Evolutionary conservation across 2,329 filamentous ascomycete species (phyloP).

Genomic region (Endothia cerciana): DNA sequence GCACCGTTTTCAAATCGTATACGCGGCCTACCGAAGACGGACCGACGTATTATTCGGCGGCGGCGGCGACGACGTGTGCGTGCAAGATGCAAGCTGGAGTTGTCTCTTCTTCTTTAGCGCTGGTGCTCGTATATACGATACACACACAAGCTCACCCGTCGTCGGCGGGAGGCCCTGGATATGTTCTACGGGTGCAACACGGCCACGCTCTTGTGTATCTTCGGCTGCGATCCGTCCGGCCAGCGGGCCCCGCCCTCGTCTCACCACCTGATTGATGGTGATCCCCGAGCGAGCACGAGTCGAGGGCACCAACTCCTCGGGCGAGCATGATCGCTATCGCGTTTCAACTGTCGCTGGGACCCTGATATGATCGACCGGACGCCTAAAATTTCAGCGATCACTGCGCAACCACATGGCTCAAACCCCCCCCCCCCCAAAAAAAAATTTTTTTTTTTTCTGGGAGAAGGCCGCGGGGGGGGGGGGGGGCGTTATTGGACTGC

Average conservation of each 20-base stretch:
- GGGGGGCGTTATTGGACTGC: background rate
- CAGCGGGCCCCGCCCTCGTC: background rate
- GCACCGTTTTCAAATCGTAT: background rate
- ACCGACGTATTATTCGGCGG: background rate
- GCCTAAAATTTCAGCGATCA: background rate
- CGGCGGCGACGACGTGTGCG: conserved; percentile 1
- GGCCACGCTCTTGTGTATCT: background rate
- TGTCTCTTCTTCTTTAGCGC: background rate
- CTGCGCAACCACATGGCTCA: background rate
- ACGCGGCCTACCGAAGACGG: background rate
- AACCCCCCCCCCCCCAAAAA: too few relatives aligned
- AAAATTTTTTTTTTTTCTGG: background rate
- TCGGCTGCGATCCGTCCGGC: background rate
- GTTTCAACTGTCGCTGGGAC: conserved; percentile 5
- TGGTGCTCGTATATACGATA: conserved; percentile 7
- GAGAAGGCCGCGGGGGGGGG: too few relatives aligned
- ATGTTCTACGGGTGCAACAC: background rate
- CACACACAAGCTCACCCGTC: background rate
- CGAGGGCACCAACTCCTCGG: background rate
- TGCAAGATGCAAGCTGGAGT: background rate
- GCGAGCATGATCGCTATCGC: background rate
- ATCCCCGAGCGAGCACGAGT: background rate
- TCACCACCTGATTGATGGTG: background rate
- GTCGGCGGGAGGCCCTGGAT: background rate
- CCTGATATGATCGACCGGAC: background rate